Evolutionary conservation across 139 green algal genomes (phyloP).

Genomic region (Micractinium conductrix): DNA sequence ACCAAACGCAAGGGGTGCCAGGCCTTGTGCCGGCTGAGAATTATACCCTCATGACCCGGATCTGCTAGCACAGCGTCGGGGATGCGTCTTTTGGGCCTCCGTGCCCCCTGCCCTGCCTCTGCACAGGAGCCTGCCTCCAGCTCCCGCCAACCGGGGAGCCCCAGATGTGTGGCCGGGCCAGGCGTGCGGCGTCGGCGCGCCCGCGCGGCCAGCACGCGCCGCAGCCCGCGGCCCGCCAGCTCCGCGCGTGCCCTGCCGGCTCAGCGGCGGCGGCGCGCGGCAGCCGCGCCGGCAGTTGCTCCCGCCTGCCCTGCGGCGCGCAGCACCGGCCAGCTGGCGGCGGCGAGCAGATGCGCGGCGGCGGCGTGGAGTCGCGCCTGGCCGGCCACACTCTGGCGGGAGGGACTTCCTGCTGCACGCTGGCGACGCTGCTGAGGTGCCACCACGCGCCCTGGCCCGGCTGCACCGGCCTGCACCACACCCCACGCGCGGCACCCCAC

Average conservation of each 20-base stretch:
- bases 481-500: not conserved
- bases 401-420: constrained; percentile 23
- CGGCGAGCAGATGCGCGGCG: not conserved
- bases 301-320: not conserved
- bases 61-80: constrained; percentile 19
- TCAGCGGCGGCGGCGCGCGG: not conserved
- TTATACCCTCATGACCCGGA: constrained; percentile 37
- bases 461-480: not conserved
- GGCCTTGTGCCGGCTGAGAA: constrained; percentile 30
- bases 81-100: constrained; percentile 6
- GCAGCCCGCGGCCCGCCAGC: not conserved
- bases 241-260: too few species aligned
- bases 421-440: not conserved
- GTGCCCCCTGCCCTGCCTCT: constrained; percentile 14
- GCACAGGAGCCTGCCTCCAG: constrained; percentile 10
- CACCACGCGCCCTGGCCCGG: not conserved
- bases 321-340: not conserved
- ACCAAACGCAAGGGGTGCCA: constrained; percentile 33
- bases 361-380: not conserved
- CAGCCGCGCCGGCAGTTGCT: not conserved
- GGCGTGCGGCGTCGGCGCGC: not conserved
- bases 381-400: constrained; percentile 21
- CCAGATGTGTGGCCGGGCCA: constrained; percentile 1
- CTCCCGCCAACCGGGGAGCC: constrained; percentile 1
- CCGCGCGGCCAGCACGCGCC: not conserved